phyloP scores from a whole-genome alignment of 306 rosid species.

The Pyrus pyrifolia region DNA sequence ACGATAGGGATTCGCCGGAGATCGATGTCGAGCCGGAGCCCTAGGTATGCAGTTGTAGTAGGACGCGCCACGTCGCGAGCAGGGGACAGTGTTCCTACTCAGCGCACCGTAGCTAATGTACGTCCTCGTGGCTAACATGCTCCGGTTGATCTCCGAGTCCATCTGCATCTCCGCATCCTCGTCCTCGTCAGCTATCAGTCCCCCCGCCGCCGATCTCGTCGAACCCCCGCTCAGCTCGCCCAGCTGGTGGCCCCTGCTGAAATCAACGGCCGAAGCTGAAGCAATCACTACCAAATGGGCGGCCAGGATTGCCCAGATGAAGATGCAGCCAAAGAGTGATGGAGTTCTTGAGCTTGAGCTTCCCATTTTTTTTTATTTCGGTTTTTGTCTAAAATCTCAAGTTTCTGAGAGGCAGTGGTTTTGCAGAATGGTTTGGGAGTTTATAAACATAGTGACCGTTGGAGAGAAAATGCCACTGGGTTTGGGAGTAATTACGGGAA shows the following conservation, averaged over 20 bases:
- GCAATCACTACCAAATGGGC: conserved; percentile 23
- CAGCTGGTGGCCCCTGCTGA: conserved; percentile 33
- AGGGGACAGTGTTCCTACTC: conserved; percentile 82
- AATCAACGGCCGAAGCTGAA: conserved; percentile 43
- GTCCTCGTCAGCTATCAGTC: conserved; percentile 48
- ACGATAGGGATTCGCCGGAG: conserved; percentile 69
- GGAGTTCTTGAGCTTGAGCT: conserved; percentile 15
- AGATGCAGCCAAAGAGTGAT: conserved; percentile 13
- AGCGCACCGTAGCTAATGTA: conserved; percentile 94
- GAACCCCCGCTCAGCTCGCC: conserved; percentile 33
- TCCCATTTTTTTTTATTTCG: conserved; percentile 30
- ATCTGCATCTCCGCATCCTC: conserved; percentile 55
- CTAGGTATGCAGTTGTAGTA: conserved; percentile 89
- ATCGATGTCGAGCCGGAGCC: conserved; percentile 33
- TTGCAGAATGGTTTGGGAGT: neutral
- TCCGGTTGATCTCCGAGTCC: conserved; percentile 84
- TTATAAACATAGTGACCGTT: conserved; percentile 22
- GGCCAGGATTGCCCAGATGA: conserved; percentile 48
- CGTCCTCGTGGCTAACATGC: conserved; percentile 50
- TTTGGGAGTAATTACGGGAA: conserved; percentile 19
- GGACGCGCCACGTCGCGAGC: conserved; percentile 89
- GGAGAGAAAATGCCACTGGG: conserved; percentile 15
- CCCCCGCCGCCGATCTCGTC: conserved; percentile 37
- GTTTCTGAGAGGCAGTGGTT: neutral
- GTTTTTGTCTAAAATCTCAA: neutral